These are phyloP conservation scores for Rubroboletus satanas DNA, from an alignment of 768 basidiomycete genomes.

Conservation along the genomic window DNA sequence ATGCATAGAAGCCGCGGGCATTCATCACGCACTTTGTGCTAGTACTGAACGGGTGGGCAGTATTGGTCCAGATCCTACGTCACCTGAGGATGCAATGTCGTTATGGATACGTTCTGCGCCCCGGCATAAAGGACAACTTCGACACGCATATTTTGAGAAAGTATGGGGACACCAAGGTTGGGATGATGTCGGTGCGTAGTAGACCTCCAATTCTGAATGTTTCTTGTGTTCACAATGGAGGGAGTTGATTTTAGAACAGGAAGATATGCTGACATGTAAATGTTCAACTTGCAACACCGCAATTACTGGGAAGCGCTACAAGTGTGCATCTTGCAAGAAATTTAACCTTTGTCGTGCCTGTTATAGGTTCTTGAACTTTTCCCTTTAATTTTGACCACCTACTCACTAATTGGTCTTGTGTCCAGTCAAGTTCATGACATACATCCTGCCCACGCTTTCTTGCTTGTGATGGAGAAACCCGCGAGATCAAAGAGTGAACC, in stretches of 20 bases:
- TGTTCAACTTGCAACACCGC: conserved; percentile 80
- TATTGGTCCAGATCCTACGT: conserved; percentile 38
- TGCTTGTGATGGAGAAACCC: conserved; percentile 68
- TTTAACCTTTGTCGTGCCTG: conserved; percentile 82
- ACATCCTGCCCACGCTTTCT: conserved; percentile 85
- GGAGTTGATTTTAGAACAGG: conserved; percentile 52
- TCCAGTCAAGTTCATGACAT: conserved; percentile 84
- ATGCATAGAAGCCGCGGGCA: conserved; percentile 76
- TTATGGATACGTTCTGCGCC: conserved; percentile 67
- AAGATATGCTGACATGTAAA: conserved; percentile 56
- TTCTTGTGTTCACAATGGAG: conserved; percentile 1
- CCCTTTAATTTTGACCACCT: neutral
- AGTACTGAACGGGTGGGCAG: conserved; percentile 32
- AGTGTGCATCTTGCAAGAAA: conserved; percentile 77
- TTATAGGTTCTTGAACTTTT: conserved; percentile 54
- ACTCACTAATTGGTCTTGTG: neutral
- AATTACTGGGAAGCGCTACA: conserved; percentile 66
- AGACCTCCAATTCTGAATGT: neutral
- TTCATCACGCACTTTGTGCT: conserved; percentile 69
- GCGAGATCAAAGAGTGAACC: conserved; percentile 39
- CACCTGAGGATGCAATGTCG: conserved; percentile 53
- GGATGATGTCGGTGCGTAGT: conserved; percentile 79
- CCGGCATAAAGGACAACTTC: conserved; percentile 65
- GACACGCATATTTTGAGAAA: conserved; percentile 86
- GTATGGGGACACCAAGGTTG: conserved; percentile 81